These are phyloP conservation scores for Ophiostoma tasmaniense DNA, from an alignment of 2,329 filamentous ascomycete species.

Conservation along the genomic window DNA sequence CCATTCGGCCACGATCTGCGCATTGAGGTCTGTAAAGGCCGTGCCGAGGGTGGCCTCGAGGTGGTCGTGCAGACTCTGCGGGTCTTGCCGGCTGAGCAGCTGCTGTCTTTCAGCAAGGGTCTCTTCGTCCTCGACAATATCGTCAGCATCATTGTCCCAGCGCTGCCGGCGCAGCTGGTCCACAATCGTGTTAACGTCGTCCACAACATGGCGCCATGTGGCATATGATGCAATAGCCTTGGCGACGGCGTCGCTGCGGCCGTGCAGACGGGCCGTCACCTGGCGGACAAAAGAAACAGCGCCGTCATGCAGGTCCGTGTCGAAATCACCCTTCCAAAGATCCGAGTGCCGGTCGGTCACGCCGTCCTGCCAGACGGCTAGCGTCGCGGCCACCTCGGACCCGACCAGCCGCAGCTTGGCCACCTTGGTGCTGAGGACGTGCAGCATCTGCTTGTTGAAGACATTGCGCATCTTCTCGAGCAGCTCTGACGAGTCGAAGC, in stretches of 20 bases:
- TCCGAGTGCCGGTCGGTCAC: constrained; percentile 29
- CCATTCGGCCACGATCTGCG: constrained; percentile 45
- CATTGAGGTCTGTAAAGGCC: constrained; percentile 42
- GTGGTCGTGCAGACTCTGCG: constrained; percentile 29
- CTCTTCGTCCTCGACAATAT: constrained; percentile 68
- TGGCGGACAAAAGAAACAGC: constrained; percentile 60
- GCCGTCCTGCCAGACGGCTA: constrained; percentile 51
- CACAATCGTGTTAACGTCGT: constrained; percentile 54
- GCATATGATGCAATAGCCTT: constrained; percentile 56
- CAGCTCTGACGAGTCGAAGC: constrained; percentile 59
- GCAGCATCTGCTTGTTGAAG: constrained; percentile 59
- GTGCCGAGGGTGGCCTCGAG: constrained; percentile 28
- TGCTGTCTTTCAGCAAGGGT: constrained; percentile 58
- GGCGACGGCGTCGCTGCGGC: constrained; percentile 59
- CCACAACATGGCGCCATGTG: constrained; percentile 66
- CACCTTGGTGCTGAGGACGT: constrained; percentile 55
- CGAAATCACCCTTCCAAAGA: constrained; percentile 32
- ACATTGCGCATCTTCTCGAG: constrained; percentile 59
- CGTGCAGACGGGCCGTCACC: constrained; percentile 61
- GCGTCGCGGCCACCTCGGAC: constrained; percentile 51
- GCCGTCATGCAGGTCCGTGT: constrained; percentile 56
- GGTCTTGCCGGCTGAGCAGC: constrained; percentile 57
- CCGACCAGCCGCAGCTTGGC: constrained; percentile 57
- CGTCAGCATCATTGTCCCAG: constrained; percentile 68
- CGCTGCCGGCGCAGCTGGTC: constrained; percentile 57